phyloP scores from a whole-genome alignment of 805 yeast genomes.

The Sugiyamaella boreocaroliniensis region DNA sequence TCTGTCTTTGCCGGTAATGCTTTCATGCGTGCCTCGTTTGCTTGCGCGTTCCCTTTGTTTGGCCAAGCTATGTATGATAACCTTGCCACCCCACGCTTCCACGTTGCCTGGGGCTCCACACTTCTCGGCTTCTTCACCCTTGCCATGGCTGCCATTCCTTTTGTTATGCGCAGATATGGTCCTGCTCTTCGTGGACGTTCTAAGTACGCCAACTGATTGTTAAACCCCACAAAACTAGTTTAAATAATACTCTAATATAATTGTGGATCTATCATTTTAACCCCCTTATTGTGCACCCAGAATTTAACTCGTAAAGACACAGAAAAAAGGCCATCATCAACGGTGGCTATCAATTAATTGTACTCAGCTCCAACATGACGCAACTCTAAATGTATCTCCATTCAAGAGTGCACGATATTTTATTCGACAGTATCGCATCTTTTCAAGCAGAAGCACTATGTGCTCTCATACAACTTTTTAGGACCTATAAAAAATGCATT shows the following conservation, averaged over 20 bases:
- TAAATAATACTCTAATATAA: neutral
- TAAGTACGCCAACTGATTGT: slow-evolving; percentile 25
- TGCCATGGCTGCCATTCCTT: slow-evolving; percentile 43
- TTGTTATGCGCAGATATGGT: slow-evolving; percentile 33
- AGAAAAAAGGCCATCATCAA: too few relatives aligned
- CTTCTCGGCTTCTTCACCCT: slow-evolving; percentile 41
- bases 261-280: too few relatives aligned
- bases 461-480: too few relatives aligned
- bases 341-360: too few relatives aligned
- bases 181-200: slow-evolving; percentile 32
- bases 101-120: slow-evolving; percentile 55
- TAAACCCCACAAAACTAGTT: neutral
- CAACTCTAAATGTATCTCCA: too few relatives aligned
- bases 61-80: slow-evolving; percentile 51
- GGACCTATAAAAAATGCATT: too few relatives aligned
- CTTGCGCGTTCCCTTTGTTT: slow-evolving; percentile 59
- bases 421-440: too few relatives aligned
- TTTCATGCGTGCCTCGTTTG: slow-evolving; percentile 44
- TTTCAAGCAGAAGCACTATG: too few relatives aligned
- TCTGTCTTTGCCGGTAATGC: slow-evolving; percentile 56
- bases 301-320: too few relatives aligned
- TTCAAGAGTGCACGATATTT: too few relatives aligned
- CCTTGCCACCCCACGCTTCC: slow-evolving; percentile 36
- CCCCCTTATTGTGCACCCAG: too few relatives aligned
- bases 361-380: too few relatives aligned